Evolutionary conservation across 495 filamentous ascomycete species (phyloP).

Genomic region (Hyaloscypha finlandica): DNA sequence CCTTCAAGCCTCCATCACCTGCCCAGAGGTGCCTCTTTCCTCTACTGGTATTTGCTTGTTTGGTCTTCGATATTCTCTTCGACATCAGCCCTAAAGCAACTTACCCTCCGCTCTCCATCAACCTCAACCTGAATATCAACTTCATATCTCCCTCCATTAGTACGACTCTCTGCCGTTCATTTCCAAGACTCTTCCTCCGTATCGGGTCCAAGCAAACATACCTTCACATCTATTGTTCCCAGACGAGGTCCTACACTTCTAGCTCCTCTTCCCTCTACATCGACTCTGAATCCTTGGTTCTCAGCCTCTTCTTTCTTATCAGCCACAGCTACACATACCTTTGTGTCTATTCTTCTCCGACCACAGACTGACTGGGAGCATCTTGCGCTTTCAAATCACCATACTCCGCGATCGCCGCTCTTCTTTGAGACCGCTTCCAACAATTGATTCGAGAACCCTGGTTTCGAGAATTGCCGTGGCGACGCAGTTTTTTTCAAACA

Average conservation of each 20-base stretch:
- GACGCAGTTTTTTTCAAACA: background rate
- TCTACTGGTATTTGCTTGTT: background rate
- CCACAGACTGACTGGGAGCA: background rate
- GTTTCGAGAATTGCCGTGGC: background rate
- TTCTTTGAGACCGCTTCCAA: background rate
- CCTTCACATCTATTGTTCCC: too few species aligned
- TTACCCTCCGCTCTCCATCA: background rate
- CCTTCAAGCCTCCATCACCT: background rate
- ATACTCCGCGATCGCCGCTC: too few species aligned
- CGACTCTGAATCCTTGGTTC: background rate
- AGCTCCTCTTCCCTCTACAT: background rate
- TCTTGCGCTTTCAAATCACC: background rate
- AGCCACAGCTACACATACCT: background rate
- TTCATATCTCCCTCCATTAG: background rate
- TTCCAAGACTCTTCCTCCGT: too few species aligned
- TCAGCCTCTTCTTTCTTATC: background rate
- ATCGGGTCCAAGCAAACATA: too few species aligned
- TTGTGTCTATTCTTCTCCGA: background rate
- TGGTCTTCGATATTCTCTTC: background rate
- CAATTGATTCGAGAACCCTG: background rate
- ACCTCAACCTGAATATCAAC: background rate
- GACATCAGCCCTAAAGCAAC: background rate
- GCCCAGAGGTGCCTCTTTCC: background rate
- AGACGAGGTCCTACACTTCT: too few species aligned
- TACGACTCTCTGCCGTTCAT: too few species aligned